Percentiles rank a stretch among this genome's conserved stretches.
Evolutionary conservation across 2,329 filamentous ascomycete genomes (phyloP).

Genomic region (Penicillium occitanis): DNA sequence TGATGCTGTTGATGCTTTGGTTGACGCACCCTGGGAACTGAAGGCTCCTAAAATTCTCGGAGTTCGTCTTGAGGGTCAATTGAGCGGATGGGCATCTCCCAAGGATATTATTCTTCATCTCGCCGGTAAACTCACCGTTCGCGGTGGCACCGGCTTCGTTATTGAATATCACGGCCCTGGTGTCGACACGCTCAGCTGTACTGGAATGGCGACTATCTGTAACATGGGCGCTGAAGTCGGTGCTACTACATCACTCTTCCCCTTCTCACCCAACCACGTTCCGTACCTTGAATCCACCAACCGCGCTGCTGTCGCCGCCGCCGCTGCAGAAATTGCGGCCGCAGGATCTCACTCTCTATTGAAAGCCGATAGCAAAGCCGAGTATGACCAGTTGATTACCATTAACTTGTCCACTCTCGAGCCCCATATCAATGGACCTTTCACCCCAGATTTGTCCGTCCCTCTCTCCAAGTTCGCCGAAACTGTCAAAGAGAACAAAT

Average conservation of each 20-base stretch:
- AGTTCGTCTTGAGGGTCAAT: constrained; percentile 76
- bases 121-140: constrained; percentile 84
- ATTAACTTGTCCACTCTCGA: constrained; percentile 89
- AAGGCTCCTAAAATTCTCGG: constrained; percentile 91
- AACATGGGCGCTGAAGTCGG: constrained; percentile 91
- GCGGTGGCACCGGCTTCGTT: constrained; percentile 89
- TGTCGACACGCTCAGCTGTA: constrained; percentile 83
- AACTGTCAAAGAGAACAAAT: constrained; percentile 77
- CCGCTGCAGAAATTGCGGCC: constrained; percentile 62
- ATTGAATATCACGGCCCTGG: constrained; percentile 93
- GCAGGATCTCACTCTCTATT: constrained; percentile 65
- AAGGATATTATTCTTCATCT: constrained; percentile 94
- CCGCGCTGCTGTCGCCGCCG: constrained; percentile 66
- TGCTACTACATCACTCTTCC: constrained; percentile 94
- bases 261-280: constrained; percentile 78
- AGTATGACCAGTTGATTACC: constrained; percentile 87
- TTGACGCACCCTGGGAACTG: constrained; percentile 95
- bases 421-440: constrained; percentile 95
- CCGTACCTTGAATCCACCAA: constrained; percentile 86
- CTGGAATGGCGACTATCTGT: constrained; percentile 87
- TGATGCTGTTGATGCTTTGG: constrained; percentile 93
- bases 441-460: constrained; percentile 92
- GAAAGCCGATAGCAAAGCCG: constrained; percentile 72
- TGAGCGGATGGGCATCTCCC: constrained; percentile 87
- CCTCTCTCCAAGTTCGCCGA: constrained; percentile 88